Conservation (phyloP, 2,329 filamentous ascomycete genomes). For the Phoma sp. region DNA sequence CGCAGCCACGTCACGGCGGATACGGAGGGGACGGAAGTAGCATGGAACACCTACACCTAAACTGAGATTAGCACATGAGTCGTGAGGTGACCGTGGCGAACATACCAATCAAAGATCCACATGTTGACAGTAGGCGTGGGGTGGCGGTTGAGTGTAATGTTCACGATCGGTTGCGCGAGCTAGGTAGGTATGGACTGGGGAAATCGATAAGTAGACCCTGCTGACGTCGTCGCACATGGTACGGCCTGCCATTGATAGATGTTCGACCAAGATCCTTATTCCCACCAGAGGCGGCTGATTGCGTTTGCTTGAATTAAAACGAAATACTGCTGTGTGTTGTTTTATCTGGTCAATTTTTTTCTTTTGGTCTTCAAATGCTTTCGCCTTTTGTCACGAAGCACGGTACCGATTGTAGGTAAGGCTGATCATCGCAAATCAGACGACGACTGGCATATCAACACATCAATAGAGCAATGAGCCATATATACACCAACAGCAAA, state of each 20-base stretch:
- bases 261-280: background rate
- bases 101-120: slow-evolving; percentile 91
- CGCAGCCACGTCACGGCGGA: background rate
- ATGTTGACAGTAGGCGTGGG: slow-evolving; percentile 53
- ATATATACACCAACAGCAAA: too few relatives aligned
- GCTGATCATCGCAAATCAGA: too few relatives aligned
- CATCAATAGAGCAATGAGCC: too few relatives aligned
- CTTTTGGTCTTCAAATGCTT: too few relatives aligned
- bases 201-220: slow-evolving; percentile 11
- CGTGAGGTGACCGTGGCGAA: too few relatives aligned
- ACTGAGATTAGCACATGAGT: slow-evolving; percentile 18
- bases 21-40: slow-evolving; percentile 6
- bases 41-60: slow-evolving; percentile 39
- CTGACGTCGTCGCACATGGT: slow-evolving; percentile 15
- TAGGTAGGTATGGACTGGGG: background rate
- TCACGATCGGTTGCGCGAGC: background rate
- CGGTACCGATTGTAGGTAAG: too few relatives aligned
- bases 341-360: too few relatives aligned
- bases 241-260: background rate
- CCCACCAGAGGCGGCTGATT: too few relatives aligned
- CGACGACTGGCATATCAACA: too few relatives aligned
- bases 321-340: too few relatives aligned
- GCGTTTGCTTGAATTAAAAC: too few relatives aligned
- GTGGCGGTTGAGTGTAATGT: background rate
- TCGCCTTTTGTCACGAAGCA: too few relatives aligned